Evolutionary conservation across 768 basidiomycete genomes (phyloP).

Genomic region (Megacollybia marginata): DNA sequence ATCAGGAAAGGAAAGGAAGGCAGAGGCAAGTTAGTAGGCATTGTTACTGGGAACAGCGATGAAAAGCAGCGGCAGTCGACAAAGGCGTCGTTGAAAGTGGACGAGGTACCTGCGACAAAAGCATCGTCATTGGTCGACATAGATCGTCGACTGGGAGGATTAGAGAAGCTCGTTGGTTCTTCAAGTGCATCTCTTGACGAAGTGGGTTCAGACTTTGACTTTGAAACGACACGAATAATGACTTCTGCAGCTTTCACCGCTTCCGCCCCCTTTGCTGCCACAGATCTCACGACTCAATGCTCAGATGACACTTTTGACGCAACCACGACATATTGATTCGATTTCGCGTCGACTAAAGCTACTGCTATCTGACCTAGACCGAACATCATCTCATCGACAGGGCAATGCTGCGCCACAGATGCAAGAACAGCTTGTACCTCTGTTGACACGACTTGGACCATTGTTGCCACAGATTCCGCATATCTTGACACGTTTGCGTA

Average conservation of each 20-base stretch:
- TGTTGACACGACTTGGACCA: constrained; percentile 64
- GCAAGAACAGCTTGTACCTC: constrained; percentile 59
- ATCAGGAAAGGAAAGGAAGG: constrained; percentile 62
- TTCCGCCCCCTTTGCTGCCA: constrained; percentile 77
- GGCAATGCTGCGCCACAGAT: constrained; percentile 31
- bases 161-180: constrained; percentile 81
- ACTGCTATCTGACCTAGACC: constrained; percentile 87
- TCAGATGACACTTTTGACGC: constrained; percentile 82
- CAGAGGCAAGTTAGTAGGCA: constrained; percentile 53
- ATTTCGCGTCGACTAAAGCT: constrained; percentile 91
- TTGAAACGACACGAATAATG: not conserved
- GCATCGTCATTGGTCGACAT: constrained; percentile 54
- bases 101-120: constrained; percentile 11
- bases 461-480: constrained; percentile 81
- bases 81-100: constrained; percentile 10
- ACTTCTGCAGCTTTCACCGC: constrained; percentile 47
- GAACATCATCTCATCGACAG: constrained; percentile 50
- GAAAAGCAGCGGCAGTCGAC: constrained; percentile 4
- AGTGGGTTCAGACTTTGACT: constrained; percentile 32
- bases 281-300: constrained; percentile 76
- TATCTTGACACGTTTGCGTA: constrained; percentile 81
- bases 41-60: constrained; percentile 35
- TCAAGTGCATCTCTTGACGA: constrained; percentile 77
- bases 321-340: constrained; percentile 93
- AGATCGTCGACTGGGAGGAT: constrained; percentile 75